Percentiles rank a stretch among this genome's conserved stretches.
phyloP scores from a whole-genome alignment of 2,329 filamentous ascomycete species.

The Pezicula rhizophila region DNA sequence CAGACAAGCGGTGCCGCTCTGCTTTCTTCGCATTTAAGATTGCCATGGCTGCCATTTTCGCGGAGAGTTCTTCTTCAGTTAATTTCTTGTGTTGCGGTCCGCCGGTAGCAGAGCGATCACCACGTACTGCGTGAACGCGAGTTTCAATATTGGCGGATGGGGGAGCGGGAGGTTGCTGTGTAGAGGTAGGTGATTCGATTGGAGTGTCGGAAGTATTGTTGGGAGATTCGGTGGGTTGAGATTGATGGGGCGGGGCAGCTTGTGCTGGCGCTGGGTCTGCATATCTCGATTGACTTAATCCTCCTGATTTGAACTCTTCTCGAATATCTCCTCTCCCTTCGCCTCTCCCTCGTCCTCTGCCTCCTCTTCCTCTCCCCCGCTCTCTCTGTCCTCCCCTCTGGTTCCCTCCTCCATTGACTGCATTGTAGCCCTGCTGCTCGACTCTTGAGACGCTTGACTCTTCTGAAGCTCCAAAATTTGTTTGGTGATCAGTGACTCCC shows the following conservation, averaged over 20 bases:
- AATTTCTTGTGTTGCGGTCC: constrained; percentile 51
- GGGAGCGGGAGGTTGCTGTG: constrained; percentile 3
- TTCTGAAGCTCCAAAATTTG: neutral
- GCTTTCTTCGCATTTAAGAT: constrained; percentile 54
- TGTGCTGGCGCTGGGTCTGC: constrained; percentile 6
- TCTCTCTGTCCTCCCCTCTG: constrained; percentile 6
- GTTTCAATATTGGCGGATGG: constrained; percentile 5
- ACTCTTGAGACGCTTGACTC: neutral
- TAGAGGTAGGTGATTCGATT: neutral
- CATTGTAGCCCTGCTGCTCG: neutral
- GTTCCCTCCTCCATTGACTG: constrained; percentile 1
- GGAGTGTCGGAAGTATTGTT: constrained; percentile 1
- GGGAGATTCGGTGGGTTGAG: constrained; percentile 1
- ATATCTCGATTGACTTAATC: constrained; percentile 18
- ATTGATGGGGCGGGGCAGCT: neutral
- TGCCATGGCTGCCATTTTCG: constrained; percentile 54
- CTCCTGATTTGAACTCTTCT: constrained; percentile 1
- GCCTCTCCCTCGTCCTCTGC: constrained; percentile 10
- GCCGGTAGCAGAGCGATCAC: constrained; percentile 48
- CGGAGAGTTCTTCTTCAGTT: constrained; percentile 57
- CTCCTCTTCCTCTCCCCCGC: constrained; percentile 9
- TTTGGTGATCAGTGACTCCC: constrained; percentile 1
- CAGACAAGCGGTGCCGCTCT: constrained; percentile 57
- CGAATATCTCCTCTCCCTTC: constrained; percentile 8
- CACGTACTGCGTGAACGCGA: constrained; percentile 40